A percentile compares a stretch with the other conserved stretches of the same genome.
Conservation (phyloP, 441 rosid species). For the Capsella rubella region DNA sequence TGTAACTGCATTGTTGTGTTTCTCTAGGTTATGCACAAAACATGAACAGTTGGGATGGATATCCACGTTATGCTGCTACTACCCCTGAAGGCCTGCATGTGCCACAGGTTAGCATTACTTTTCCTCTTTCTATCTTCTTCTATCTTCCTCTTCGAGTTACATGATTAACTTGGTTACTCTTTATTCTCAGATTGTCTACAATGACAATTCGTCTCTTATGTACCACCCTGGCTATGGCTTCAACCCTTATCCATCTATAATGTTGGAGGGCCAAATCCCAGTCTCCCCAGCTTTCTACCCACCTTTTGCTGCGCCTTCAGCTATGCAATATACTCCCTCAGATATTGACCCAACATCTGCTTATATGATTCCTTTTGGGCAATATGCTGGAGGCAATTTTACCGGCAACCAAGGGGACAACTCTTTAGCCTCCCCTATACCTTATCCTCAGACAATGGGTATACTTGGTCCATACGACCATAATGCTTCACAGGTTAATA, state of each 20-base stretch:
- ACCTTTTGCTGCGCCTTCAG: conserved; percentile 54
- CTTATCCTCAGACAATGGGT: conserved; percentile 76
- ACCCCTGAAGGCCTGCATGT: conserved; percentile 62
- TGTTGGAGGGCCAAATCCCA: conserved; percentile 72
- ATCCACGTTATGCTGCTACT: conserved; percentile 52
- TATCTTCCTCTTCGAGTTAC: background rate
- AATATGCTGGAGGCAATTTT: conserved; percentile 59
- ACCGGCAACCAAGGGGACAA: conserved; percentile 53
- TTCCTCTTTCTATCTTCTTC: background rate
- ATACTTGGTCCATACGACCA: conserved; percentile 83
- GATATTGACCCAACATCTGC: conserved; percentile 66
- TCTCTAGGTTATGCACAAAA: conserved; percentile 59
- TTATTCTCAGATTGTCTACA: conserved; percentile 61
- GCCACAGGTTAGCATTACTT: conserved; percentile 61
- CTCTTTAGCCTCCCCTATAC: conserved; percentile 53
- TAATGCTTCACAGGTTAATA: conserved; percentile 61
- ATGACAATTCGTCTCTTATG: conserved; percentile 61
- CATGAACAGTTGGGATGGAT: conserved; percentile 61
- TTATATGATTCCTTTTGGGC: conserved; percentile 59
- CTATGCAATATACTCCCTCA: conserved; percentile 54
- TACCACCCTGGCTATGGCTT: conserved; percentile 66
- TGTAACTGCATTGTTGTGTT: conserved; percentile 21
- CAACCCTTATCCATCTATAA: conserved; percentile 64
- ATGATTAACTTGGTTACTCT: background rate
- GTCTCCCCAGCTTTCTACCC: conserved; percentile 59